Conservation (phyloP, 495 filamentous ascomycete genomes). For the Clavariopsis aquatica region DNA sequence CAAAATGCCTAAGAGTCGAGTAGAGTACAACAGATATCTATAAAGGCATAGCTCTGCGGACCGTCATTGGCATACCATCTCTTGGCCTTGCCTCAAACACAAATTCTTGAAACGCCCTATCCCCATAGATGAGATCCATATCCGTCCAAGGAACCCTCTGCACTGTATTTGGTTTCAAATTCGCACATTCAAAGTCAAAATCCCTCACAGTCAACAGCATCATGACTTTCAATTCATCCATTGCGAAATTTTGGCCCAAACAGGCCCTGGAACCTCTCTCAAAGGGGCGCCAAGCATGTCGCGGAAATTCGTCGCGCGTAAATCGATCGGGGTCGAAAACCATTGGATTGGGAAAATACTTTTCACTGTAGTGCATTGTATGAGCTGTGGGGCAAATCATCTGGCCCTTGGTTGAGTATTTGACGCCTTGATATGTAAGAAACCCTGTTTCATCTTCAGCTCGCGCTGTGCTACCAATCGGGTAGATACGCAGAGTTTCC, state of each 20-base stretch:
- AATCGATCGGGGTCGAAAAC: slow-evolving; percentile 35
- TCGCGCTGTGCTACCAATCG: slow-evolving; percentile 21
- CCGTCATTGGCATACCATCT: slow-evolving; percentile 31
- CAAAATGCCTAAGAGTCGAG: too few species aligned
- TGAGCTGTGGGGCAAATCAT: slow-evolving; percentile 13
- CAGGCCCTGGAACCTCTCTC: slow-evolving; percentile 24
- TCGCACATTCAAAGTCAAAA: slow-evolving; percentile 31
- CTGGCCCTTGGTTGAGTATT: slow-evolving; percentile 17
- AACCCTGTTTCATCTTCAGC: neutral
- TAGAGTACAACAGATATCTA: too few species aligned
- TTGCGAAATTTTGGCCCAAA: slow-evolving; percentile 29
- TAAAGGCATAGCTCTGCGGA: too few species aligned
- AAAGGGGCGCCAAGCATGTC: slow-evolving; percentile 27
- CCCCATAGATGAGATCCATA: slow-evolving; percentile 27
- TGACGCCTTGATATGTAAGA: slow-evolving; percentile 15
- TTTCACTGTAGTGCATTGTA: slow-evolving; percentile 26
- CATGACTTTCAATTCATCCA: slow-evolving; percentile 29
- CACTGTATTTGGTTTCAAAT: slow-evolving; percentile 20
- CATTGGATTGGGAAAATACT: slow-evolving; percentile 25
- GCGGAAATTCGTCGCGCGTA: neutral
- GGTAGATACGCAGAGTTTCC: slow-evolving; percentile 27
- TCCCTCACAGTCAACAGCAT: slow-evolving; percentile 26
- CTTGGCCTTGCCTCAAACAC: slow-evolving; percentile 29
- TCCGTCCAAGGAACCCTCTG: slow-evolving; percentile 20
- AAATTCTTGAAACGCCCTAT: slow-evolving; percentile 31